Evolutionary conservation across 257 asterid genomes (phyloP).

Genomic region (Penstemon barbatus): DNA sequence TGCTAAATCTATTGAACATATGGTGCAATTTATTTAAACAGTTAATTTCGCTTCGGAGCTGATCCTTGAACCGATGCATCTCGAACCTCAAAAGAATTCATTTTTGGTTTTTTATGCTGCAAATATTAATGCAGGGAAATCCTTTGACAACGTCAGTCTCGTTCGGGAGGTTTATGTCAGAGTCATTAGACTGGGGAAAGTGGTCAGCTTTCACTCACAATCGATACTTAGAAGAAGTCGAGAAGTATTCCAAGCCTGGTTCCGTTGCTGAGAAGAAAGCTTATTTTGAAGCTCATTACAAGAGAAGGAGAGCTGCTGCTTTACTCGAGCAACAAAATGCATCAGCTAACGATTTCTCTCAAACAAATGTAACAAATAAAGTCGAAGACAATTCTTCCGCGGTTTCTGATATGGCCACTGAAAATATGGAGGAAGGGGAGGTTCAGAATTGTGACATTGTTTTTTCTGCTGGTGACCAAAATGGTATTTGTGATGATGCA

Average conservation of each 20-base stretch:
- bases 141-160: constrained; percentile 74
- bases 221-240: constrained; percentile 78
- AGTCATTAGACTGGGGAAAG: constrained; percentile 80
- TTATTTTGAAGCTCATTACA: constrained; percentile 84
- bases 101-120: background rate
- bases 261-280: constrained; percentile 96
- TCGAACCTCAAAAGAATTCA: background rate
- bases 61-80: background rate
- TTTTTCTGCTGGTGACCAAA: constrained; percentile 23
- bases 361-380: constrained; percentile 17
- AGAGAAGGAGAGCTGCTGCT: constrained; percentile 66
- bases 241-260: constrained; percentile 81
- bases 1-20: background rate
- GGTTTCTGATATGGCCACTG: constrained; percentile 20
- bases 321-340: constrained; percentile 57
- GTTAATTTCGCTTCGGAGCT: background rate
- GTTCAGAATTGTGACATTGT: constrained; percentile 2
- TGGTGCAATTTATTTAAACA: background rate
- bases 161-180: constrained; percentile 84
- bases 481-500: constrained; percentile 26
- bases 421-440: constrained; percentile 31
- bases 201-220: constrained; percentile 86
- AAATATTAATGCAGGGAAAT: constrained; percentile 53
- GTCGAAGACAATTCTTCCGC: constrained; percentile 23
- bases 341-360: constrained; percentile 26